Base-by-base conservation (phyloP, 202 grass and related monocot species). In the Eragrostis tef region DNA sequence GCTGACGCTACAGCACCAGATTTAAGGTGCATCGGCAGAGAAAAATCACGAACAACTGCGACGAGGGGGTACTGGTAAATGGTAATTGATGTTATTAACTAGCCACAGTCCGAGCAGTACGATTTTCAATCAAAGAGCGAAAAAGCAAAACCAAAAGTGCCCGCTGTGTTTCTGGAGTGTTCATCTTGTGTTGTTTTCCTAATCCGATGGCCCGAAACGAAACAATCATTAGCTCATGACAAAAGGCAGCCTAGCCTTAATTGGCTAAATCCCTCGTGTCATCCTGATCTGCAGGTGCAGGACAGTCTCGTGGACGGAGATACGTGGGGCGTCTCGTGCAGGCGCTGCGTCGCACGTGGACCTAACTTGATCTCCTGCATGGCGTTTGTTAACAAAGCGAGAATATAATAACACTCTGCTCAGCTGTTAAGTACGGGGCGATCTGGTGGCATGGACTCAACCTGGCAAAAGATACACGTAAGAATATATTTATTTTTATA, bases 401-500 rank as follows among this genome's bases (percentile, higher is more conserved):
- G 29, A 31, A 39, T 39, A 39, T 5, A 39, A 39, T 39, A 39
- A 2, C 6, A 56, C 51, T 9, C 52, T 9, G 52, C 14, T 39
- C 3, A 15, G 53, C 39, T 19, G 54, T 43, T 9, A 8, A 15
- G 1, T 5, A 39, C 4, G 3, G 47, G 20, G 54, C 67, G 14
- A 78, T 87, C 67, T 43, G 73, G 7, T 56, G 19, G 11, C 67
- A 2, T 20, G 36, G 72, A 36, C 62, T 62, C 77, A 34, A 54
- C 19, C 64, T 64, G 64, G 31, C 34, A 31, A 31, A 31, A 31
- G 29, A 47, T 9, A 48, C 3, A 21, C 36, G 25, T 10, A 51
- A n/a, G 26, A 5, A 9, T 51, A 51, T 31, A 31, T 31, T 31
- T 31, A 31, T 31, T 31, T 31, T 31, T 11, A 70, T 52, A 44